A percentile compares a stretch with the other conserved stretches of the same genome.
Conservation (phyloP, 2,329 filamentous ascomycete species). For the Fusarium siculi region DNA sequence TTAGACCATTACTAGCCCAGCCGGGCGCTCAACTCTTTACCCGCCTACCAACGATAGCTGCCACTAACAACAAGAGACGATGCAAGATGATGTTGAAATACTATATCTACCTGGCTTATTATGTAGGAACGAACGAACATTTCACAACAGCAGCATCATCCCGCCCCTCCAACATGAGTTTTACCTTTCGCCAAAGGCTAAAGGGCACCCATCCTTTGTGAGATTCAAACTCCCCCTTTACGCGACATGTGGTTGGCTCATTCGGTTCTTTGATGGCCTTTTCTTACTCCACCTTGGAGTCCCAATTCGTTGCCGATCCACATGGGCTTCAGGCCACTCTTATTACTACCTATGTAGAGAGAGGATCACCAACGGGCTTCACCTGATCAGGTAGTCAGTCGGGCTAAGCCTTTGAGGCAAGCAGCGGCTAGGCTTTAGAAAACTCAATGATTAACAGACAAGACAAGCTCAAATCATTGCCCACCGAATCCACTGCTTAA, state of each 20-base stretch:
- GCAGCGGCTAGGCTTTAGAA: not conserved
- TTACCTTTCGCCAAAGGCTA: constrained; percentile 16
- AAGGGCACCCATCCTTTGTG: not conserved
- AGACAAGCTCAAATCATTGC: constrained; percentile 28
- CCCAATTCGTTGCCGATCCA: constrained; percentile 15
- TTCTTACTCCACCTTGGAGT: constrained; percentile 3
- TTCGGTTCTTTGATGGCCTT: not conserved
- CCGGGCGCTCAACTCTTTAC: not conserved
- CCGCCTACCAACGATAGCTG: not conserved
- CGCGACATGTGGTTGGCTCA: constrained; percentile 13
- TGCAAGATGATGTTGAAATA: no score
- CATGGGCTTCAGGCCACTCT: constrained; percentile 3
- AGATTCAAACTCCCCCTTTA: not conserved
- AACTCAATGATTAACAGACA: constrained; percentile 21
- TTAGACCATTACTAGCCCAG: constrained; percentile 5
- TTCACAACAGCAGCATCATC: constrained; percentile 32
- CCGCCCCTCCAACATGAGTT: constrained; percentile 19
- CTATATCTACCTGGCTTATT: not conserved
- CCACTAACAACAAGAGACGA: no score
- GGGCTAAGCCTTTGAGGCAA: not conserved
- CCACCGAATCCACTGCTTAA: constrained; percentile 14
- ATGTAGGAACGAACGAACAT: not conserved
- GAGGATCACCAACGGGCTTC: constrained; percentile 30
- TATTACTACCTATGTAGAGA: not conserved
- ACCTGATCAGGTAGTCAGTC: constrained; percentile 20